Evolutionary conservation across 257 asterid species (phyloP).

Genomic region (Cordia subcordata): DNA sequence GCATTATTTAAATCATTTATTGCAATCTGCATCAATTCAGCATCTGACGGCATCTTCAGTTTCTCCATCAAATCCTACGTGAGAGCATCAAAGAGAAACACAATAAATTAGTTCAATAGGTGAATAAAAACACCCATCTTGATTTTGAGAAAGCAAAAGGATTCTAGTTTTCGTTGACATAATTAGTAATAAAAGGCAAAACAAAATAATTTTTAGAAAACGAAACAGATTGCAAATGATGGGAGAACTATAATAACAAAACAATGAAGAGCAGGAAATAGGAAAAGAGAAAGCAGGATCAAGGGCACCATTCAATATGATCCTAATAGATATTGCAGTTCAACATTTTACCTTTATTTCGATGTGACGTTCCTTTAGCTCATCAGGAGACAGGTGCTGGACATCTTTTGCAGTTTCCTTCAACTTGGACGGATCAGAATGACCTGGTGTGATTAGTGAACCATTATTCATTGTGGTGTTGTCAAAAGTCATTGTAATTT

Average conservation of each 20-base stretch:
- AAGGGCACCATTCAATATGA: background rate
- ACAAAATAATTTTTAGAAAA: too few species aligned
- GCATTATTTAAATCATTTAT: constrained; percentile 66
- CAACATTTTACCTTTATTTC: constrained; percentile 54
- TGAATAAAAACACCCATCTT: background rate
- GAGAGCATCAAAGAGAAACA: constrained; percentile 15
- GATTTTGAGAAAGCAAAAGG: too few species aligned
- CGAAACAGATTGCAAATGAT: too few species aligned
- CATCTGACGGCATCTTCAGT: constrained; percentile 76
- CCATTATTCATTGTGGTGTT: background rate
- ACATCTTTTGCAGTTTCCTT: constrained; percentile 49
- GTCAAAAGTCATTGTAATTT: background rate
- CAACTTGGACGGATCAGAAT: constrained; percentile 75
- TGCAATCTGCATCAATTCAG: constrained; percentile 68
- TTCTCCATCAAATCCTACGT: constrained; percentile 69
- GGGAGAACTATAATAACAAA: background rate
- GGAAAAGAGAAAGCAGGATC: background rate
- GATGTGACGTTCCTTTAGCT: constrained; percentile 55
- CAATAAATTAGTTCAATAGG: background rate
- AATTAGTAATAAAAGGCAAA: too few species aligned
- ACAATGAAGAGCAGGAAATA: background rate
- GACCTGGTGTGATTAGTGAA: constrained; percentile 45
- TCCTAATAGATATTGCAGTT: too few species aligned
- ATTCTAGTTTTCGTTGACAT: background rate
- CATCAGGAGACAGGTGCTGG: constrained; percentile 61